Base-by-base conservation (phyloP, 805 yeast species). In the Saturnispora sekii region DNA sequence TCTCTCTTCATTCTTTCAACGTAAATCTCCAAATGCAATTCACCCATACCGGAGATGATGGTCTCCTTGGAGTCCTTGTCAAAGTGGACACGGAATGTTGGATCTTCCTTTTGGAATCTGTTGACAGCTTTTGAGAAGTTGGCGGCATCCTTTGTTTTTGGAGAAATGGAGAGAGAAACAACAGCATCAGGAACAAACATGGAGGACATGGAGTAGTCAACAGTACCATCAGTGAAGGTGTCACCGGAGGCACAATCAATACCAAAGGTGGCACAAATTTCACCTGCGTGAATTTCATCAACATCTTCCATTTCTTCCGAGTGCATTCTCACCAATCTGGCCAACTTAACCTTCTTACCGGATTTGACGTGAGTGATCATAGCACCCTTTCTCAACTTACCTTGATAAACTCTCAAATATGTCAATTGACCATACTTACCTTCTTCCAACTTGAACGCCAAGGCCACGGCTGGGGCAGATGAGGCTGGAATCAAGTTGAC, bases 171-270 rank as follows among this genome's bases (percentile, higher is more conserved):
- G 48, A 93, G 72, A 6, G 98, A 93, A 43, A 93, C 90, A 51
- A 93, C 99, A 1, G 99, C 96, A 64, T 93, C 99, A 6, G 99
- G 99, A 50, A 93, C 98, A 67, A 73, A 93, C 98, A 93, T 93
- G 5, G 97, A 87, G 46, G 94, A 79, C 97, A 93, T 90, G 45
- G 98, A 81, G 56, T 84, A 81, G 56, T 79, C 72, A 45, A 79
- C 70, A 11, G 74, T 71, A 44, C 93, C 95, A 53, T 86, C 95
- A 38, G 95, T 82, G 66, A 93, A 93, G 11, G 97, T 87, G 61
- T 93, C 98, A 60, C 99, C 99, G 11, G 98, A 93, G 10, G 97
- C 81, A 74, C 99, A 93, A 65, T 93, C 98, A 55, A 93, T 85
- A 68, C 99, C 99, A 58, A 93, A 93, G 47, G 97, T 90, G 45